Percentiles rank a stretch among this genome's conserved stretches.
Evolutionary conservation across 192 early-diverging fungal species (phyloP).

Genomic region (Podila horticola): DNA sequence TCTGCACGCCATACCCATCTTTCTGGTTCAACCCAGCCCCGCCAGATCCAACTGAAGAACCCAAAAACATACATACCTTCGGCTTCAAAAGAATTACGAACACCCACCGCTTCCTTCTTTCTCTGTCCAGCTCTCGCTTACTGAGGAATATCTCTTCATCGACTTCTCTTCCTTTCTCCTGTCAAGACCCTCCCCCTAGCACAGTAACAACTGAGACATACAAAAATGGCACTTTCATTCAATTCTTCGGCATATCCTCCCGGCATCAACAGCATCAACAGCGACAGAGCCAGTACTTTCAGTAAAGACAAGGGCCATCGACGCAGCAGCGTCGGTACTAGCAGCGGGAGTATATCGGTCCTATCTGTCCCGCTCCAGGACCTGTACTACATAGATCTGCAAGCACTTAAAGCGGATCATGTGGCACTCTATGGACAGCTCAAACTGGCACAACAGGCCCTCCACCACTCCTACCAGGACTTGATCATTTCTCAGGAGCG

Average conservation of each 20-base stretch:
- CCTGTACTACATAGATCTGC: slow-evolving; percentile 24
- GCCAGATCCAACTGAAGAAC: not conserved
- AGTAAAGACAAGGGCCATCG: not conserved
- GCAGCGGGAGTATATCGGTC: slow-evolving; percentile 14
- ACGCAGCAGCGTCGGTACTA: not conserved
- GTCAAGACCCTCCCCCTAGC: no score
- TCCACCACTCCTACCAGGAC: slow-evolving; percentile 32
- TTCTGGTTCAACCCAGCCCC: not conserved
- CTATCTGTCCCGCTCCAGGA: slow-evolving; percentile 32
- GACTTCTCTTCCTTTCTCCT: no score
- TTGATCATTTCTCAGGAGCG: slow-evolving; percentile 25
- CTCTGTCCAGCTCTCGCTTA: not conserved
- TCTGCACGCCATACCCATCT: not conserved
- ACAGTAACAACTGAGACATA: not conserved
- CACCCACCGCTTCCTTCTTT: not conserved
- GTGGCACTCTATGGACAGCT: slow-evolving; percentile 13
- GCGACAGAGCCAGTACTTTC: not conserved
- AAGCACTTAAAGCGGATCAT: slow-evolving; percentile 24
- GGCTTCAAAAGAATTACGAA: not conserved
- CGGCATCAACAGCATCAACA: slow-evolving; percentile 3
- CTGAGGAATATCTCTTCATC: no score
- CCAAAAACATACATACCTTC: not conserved
- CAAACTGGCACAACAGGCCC: slow-evolving; percentile 29
- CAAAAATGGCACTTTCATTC: not conserved
- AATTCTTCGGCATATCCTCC: not conserved